Evolutionary conservation across 2,329 filamentous ascomycete genomes (phyloP).

Genomic region (Neonectria magnoliae): DNA sequence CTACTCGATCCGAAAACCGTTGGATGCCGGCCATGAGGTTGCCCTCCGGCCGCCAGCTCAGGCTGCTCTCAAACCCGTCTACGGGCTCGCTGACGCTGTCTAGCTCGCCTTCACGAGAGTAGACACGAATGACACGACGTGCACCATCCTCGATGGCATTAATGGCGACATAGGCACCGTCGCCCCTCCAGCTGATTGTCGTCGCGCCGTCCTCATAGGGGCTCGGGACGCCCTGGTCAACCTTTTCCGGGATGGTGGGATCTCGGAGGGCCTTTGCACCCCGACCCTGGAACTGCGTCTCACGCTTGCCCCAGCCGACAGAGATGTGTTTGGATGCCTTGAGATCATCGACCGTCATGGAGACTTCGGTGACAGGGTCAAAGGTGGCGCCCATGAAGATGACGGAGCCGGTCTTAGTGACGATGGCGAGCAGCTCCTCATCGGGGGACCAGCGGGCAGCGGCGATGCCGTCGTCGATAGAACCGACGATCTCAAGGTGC

Average conservation of each 20-base stretch:
- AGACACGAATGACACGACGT: constrained; percentile 87
- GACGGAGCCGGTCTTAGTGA: constrained; percentile 80
- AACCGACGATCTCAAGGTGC: constrained; percentile 93
- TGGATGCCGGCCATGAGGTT: constrained; percentile 92
- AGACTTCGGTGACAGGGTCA: constrained; percentile 81
- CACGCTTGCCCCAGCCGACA: constrained; percentile 97
- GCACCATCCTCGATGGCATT: constrained; percentile 77
- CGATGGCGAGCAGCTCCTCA: constrained; percentile 87
- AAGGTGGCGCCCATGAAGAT: constrained; percentile 95
- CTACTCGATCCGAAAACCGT: constrained; percentile 71
- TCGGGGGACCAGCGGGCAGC: constrained; percentile 95
- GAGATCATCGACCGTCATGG: constrained; percentile 79
- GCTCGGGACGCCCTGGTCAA: constrained; percentile 85
- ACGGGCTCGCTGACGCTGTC: constrained; percentile 96
- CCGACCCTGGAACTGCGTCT: constrained; percentile 96
- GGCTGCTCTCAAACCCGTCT: constrained; percentile 83
- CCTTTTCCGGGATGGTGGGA: constrained; percentile 91
- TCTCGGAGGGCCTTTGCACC: constrained; percentile 87
- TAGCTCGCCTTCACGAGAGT: constrained; percentile 86
- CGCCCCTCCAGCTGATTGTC: constrained; percentile 91
- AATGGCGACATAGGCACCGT: constrained; percentile 89
- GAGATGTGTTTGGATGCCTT: constrained; percentile 93
- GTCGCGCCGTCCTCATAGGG: constrained; percentile 75
- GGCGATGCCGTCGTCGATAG: constrained; percentile 89
- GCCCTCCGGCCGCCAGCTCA: constrained; percentile 92